Percentiles rank a stretch among this genome's conserved stretches.
Evolutionary conservation across 2,329 filamentous ascomycete species (phyloP).

Genomic region (Beauveria brongniartii): DNA sequence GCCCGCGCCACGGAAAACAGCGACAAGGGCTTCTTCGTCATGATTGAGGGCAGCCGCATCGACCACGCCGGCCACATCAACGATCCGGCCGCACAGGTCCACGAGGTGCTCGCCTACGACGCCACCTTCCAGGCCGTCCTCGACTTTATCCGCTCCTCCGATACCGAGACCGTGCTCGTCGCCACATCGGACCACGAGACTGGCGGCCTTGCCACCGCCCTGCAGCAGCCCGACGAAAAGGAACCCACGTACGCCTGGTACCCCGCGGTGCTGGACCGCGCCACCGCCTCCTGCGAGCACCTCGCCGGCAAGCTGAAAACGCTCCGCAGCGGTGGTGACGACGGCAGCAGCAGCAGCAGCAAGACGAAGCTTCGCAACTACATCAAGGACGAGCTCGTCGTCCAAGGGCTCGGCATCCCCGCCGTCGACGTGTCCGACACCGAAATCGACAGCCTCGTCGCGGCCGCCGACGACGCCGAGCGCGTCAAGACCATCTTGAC

Average conservation of each 20-base stretch:
- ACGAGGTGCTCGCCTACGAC: constrained; percentile 94
- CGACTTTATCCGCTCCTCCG: constrained; percentile 70
- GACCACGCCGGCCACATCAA: constrained; percentile 89
- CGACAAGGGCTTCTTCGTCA: constrained; percentile 93
- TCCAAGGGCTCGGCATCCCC: constrained; percentile 62
- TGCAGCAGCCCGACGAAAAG: constrained; percentile 50
- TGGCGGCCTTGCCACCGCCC: constrained; percentile 74
- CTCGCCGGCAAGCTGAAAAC: constrained; percentile 54
- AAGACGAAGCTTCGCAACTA: constrained; percentile 44
- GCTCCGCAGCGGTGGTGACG: constrained; percentile 28
- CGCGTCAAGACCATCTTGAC: constrained; percentile 56
- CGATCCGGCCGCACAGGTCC: constrained; percentile 75
- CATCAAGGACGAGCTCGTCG: constrained; percentile 60
- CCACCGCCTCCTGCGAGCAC: constrained; percentile 70
- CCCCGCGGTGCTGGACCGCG: constrained; percentile 65
- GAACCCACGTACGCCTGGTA: constrained; percentile 66
- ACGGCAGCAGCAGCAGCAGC: constrained; percentile 18
- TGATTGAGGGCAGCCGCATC: constrained; percentile 96
- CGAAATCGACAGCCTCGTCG: constrained; percentile 61
- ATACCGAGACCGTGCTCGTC: constrained; percentile 71
- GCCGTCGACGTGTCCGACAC: constrained; percentile 56
- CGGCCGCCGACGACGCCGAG: constrained; percentile 47
- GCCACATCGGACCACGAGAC: constrained; percentile 95
- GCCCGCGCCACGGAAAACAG: constrained; percentile 72
- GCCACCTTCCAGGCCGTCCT: constrained; percentile 73